Evolutionary conservation across 2,329 filamentous ascomycete species (phyloP), one percentile per base, ranked within the genome.

Genomic region (Metarhizium brunneum): DNA sequence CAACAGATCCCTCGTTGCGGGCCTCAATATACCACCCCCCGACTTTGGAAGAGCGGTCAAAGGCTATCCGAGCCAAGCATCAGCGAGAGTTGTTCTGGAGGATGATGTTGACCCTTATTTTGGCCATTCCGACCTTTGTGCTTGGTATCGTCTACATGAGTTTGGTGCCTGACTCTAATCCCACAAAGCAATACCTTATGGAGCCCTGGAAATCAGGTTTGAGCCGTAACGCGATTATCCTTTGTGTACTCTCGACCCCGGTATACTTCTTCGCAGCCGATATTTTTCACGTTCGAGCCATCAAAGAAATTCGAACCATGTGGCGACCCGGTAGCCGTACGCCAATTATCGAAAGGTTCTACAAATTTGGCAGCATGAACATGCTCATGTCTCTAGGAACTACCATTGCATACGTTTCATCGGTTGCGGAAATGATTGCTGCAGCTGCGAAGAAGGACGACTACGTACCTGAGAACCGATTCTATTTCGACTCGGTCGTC

Each of bases 301-400:
- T 91, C 61, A 94, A 91, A 67, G 92, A 96, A 64, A 73, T 96
- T 13, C 77, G 78, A 58, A 79, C 84, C 0, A 76, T 96, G 59
- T 96, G 92, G 92, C 80, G 87, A 25, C 83, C 75, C 2, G 82
- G 84, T 32, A 95, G 90, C 66, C 82, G 80, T 42, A 86, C 86
- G 1, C 88, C 90, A 0, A 68, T 95, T 4, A 63, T 88, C 16
- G 81, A 86, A 62, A 79, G 92, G 14, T 92, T 96, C 65, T 90
- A 91, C 68, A 85, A 88, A n/a, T 96, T 96, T 65, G 92, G 92
- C 8, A 96, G 91, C 73, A 96, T 96, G 92, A 95, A 95, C 66
- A 87, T 95, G 74, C 80, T 96, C 57, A 92, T 96, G 71, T 94
- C 88, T 7, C 78, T 95, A 2, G 92, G 91, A 6, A 95, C 92